Base-by-base conservation (phyloP, 768 basidiomycete genomes). In the Collybia nuda region DNA sequence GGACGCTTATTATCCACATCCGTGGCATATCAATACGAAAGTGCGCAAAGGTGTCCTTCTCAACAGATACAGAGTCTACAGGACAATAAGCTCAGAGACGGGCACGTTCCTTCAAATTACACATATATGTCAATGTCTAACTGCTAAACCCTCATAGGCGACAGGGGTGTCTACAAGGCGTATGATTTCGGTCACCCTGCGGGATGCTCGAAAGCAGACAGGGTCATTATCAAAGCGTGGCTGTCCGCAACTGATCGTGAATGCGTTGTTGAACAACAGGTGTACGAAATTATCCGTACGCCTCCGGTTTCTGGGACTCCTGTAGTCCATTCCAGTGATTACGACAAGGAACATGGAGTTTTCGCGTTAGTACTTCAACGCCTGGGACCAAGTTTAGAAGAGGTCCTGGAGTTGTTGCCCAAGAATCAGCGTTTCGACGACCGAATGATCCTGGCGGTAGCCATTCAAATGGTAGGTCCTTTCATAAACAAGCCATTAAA, bases 191-290 rank as follows among this genome's bases (percentile, higher is more conserved):
- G 60, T 3, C 54, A 48, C 3, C n/a, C 44, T 14, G 46, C 28
- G 5, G 67, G 69, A 6, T 70, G 67, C 48, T 43, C 42, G 17
- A 38, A 19, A 8, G 56, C 55, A 5, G 35, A 41, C 7, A 49
- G 54, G 38, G 65, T 67, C 7, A 50, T 70, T 7, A 41, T 70
- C 46, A 70, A 70, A 44, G 62, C 60, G 1, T 70, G 68, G 67
- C 50, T 52, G 0, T 19, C 44, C 4, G 18, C 42, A 1, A 36
- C 54, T 0, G 69, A 70, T 29, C 29, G 48, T 1, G 69, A 70
- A 57, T 66, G 64, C 42, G 46, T 53, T 18, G 55, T 56, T 8
- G 66, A 70, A 45, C 39, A 44, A 8, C 48, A 44, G n/a, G 63
- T 55, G 2, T 68, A 70, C 39, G 37, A 41, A 2, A 41, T 29